Conservation (phyloP, 2,329 filamentous ascomycete genomes). For the Trichoderma sp. region DNA sequence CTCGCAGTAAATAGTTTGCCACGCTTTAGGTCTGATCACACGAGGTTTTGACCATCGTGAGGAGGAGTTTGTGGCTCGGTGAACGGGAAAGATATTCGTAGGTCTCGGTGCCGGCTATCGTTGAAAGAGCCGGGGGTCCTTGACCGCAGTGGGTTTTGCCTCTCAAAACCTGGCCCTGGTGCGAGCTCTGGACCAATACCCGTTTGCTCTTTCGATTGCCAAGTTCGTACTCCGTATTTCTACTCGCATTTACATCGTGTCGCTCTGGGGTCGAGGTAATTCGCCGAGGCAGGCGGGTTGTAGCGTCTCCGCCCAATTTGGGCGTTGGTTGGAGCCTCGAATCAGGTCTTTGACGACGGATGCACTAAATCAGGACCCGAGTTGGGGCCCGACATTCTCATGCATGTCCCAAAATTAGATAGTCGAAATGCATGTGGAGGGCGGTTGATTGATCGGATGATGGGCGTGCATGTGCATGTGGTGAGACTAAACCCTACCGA, state of each 20-base stretch:
- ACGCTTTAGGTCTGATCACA: neutral
- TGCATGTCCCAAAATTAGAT: neutral
- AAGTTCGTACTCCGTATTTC: neutral
- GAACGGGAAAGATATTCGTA: neutral
- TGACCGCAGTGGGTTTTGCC: neutral
- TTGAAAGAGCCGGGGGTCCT: neutral
- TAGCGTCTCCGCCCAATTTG: neutral
- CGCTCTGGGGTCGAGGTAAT: neutral
- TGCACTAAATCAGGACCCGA: neutral
- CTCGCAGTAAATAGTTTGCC: slow-evolving; percentile 3
- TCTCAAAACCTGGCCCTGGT: neutral
- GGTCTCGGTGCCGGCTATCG: neutral
- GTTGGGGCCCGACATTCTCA: neutral
- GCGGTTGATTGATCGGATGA: neutral
- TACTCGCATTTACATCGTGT: neutral
- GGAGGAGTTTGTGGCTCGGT: neutral
- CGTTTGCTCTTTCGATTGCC: neutral
- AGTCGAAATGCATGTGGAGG: neutral
- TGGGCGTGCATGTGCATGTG: neutral
- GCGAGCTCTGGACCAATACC: neutral
- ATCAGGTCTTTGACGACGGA: neutral
- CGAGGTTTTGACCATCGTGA: neutral
- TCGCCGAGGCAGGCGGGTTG: neutral
- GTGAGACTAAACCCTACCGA: neutral
- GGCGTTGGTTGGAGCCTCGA: neutral